phyloP scores from a whole-genome alignment of 1,284 basidiomycete genomes.

The Tylopilus sp. region DNA sequence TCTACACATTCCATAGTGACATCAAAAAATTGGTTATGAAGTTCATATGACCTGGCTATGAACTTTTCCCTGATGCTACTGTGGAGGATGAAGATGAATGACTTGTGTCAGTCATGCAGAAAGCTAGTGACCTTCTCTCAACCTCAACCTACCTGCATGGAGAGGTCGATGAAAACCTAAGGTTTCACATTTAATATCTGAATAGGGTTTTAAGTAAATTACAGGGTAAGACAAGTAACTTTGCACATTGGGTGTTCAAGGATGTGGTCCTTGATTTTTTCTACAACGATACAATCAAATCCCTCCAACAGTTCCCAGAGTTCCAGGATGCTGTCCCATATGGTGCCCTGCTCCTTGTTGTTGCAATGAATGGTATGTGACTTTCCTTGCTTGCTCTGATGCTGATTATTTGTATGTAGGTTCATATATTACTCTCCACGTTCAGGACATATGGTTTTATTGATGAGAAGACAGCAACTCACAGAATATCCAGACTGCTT shows the following conservation, averaged over 20 bases:
- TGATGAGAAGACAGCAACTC: background rate
- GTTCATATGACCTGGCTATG: background rate
- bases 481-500: background rate
- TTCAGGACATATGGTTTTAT: conserved; percentile 1
- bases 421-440: background rate
- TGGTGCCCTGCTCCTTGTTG: conserved; percentile 3
- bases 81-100: background rate
- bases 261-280: background rate
- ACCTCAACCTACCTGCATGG: background rate
- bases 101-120: background rate
- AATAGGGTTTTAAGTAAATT: background rate
- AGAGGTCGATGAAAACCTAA: background rate
- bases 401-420: background rate
- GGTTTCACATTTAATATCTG: too few species aligned
- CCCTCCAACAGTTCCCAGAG: conserved; percentile 4
- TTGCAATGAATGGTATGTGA: background rate
- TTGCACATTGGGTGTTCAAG: conserved; percentile 1
- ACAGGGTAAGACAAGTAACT: conserved; percentile 3
- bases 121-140: background rate
- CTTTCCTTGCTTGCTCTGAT: too few species aligned
- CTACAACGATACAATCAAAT: conserved; percentile 2
- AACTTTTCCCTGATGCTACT: background rate
- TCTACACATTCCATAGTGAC: conserved; percentile 11
- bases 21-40: conserved; percentile 13
- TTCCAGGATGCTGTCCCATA: conserved; percentile 4